Evolutionary conservation across 768 basidiomycete species (phyloP).

Genomic region (Rossbeevera mucosa): DNA sequence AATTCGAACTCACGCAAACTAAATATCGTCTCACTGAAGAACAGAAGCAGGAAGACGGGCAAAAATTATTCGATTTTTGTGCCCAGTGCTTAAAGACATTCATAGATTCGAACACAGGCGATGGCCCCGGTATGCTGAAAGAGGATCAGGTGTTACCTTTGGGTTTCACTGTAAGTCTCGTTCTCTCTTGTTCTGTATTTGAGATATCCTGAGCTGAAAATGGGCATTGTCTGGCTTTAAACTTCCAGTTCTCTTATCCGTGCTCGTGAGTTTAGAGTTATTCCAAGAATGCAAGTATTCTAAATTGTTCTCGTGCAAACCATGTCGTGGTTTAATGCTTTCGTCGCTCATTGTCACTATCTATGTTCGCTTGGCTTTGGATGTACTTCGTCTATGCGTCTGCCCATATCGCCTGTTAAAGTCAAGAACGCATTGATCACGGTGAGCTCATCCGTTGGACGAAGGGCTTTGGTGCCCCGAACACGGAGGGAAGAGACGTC

Average conservation of each 20-base stretch:
- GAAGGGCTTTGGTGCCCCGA: constrained; percentile 92
- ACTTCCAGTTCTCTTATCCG: constrained; percentile 83
- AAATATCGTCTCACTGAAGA: constrained; percentile 97
- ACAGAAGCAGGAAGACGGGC: constrained; percentile 97
- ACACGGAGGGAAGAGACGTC: constrained; percentile 90
- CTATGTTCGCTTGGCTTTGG: neutral
- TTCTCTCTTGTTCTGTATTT: neutral
- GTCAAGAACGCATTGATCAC: constrained; percentile 92
- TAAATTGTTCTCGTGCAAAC: neutral
- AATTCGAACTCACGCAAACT: constrained; percentile 96
- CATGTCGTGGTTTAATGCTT: neutral
- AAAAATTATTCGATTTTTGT: constrained; percentile 95
- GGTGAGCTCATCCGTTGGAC: constrained; percentile 97
- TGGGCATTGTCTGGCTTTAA: neutral
- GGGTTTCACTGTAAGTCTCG: constrained; percentile 85
- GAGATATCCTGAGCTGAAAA: neutral
- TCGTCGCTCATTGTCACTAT: neutral
- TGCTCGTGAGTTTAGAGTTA: constrained; percentile 60
- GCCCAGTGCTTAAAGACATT: constrained; percentile 90
- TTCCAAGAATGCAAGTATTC: neutral
- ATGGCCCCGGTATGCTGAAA: constrained; percentile 45
- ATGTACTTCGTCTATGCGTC: neutral
- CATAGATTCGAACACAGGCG: constrained; percentile 64
- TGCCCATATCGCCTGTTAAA: constrained; percentile 27
- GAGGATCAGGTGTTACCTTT: constrained; percentile 66